A percentile compares a stretch with the other conserved stretches of the same genome.
Evolutionary conservation across 2,329 filamentous ascomycete species (phyloP).

Genomic region (Phialophora chinensis): DNA sequence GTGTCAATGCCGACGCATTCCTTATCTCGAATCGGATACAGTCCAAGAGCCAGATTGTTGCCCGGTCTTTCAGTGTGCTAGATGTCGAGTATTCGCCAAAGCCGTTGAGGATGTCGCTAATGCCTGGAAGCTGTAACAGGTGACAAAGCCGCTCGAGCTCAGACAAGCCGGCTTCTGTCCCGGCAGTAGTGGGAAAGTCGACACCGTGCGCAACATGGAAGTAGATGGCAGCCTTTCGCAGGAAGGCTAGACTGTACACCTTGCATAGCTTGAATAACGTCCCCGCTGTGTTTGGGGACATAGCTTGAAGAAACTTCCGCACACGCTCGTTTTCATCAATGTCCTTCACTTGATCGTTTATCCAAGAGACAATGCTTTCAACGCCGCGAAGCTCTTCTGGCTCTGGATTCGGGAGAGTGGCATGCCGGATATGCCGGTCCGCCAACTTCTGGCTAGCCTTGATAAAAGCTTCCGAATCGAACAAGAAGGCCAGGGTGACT

Average conservation of each 20-base stretch:
- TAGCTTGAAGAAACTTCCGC: constrained; percentile 6
- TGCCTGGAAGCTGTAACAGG: constrained; percentile 74
- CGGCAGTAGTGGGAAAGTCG: constrained; percentile 76
- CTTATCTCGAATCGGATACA: constrained; percentile 50
- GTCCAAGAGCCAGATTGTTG: constrained; percentile 76
- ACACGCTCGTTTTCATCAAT: neutral
- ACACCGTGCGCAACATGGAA: constrained; percentile 88
- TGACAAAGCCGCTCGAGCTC: constrained; percentile 84
- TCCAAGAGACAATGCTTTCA: constrained; percentile 27
- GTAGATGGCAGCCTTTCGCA: constrained; percentile 83
- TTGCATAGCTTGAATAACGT: constrained; percentile 55
- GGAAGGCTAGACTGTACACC: constrained; percentile 86
- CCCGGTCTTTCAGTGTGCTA: constrained; percentile 56
- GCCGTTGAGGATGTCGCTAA: constrained; percentile 76
- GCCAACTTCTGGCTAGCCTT: constrained; percentile 24
- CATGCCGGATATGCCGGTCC: constrained; percentile 21
- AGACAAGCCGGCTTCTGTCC: constrained; percentile 67
- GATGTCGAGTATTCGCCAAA: constrained; percentile 52
- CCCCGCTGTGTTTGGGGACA: constrained; percentile 24
- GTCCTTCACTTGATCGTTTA: constrained; percentile 14
- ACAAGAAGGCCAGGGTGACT: constrained; percentile 65
- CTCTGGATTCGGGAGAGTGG: constrained; percentile 2
- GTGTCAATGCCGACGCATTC: constrained; percentile 38
- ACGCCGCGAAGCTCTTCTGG: constrained; percentile 26
- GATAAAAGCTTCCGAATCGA: constrained; percentile 42